Base-by-base conservation (phyloP, 2,329 filamentous ascomycete species). In the Xylaria sp. region DNA sequence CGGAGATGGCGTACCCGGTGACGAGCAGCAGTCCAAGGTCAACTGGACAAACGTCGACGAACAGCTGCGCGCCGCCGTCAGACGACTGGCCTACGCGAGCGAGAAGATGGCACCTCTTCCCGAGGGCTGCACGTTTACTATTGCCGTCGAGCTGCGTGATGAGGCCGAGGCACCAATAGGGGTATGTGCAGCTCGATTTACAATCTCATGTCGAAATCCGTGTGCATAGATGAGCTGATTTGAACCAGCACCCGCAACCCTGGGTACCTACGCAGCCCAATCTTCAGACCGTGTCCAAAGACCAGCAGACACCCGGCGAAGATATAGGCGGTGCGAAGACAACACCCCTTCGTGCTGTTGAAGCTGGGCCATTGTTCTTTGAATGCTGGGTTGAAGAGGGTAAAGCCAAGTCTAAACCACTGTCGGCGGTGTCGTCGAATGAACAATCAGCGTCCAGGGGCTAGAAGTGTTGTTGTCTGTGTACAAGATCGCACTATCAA, bases 71-170 rank as follows among this genome's bases (percentile, higher is more conserved):
- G 92, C 87, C 2, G 89, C 89, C 0, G 81, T 95, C 72, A 81
- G 86, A 62, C 86, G 87, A 55, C 80, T 95, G 15, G 85, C 88
- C 0, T 86, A 88, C 66, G 85, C 87, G 3, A 87, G 84, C 9
- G 84, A 89, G 68, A 84, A 82, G 63, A 82, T 93, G 69, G 80
- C 78, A 0, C 79, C 84, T 0, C 76, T 94, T 25, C 91, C 91
- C 0, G 79, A 83, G 1, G 86, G 86, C 1, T 93, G 91, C 77
- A 91, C 90, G 0, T 95, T 92, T 78, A 93, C 91, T 0, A 78
- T 95, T n/a, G 90, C 90, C 0, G 85, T 95, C 46, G 92, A 95
- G 78, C 77, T 94, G 70, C 87, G 86, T 45, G 87, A 91, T 25
- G 84, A 89, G 46, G 84, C 83, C 0, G 79, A 85, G 12, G 83